These are phyloP conservation scores for Jamesozyma rosinii DNA, from an alignment of 805 yeast genomes.

Conservation along the genomic window DNA sequence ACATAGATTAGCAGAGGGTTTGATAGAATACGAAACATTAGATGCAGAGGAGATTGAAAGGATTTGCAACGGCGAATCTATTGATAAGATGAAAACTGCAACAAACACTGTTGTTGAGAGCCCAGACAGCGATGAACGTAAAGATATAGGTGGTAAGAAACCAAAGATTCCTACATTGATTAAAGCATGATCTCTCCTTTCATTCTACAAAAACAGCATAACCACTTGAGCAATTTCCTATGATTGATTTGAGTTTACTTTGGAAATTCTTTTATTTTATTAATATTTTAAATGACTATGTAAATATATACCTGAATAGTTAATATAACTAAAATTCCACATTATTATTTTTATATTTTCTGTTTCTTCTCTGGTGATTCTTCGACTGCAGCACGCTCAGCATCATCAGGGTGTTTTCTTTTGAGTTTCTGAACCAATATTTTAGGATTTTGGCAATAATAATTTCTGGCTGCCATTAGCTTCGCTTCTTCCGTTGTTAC, in stretches of 20 bases:
- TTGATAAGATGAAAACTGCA: conserved; percentile 57
- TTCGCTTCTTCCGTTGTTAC: conserved; percentile 56
- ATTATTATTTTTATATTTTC: conserved; percentile 1
- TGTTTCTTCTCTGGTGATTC: conserved; percentile 11
- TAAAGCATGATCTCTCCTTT: conserved; percentile 15
- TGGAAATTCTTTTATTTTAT: background rate
- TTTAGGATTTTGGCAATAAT: conserved; percentile 52
- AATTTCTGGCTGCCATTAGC: conserved; percentile 52
- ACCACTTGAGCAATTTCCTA: background rate
- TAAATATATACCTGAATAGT: conserved; percentile 3
- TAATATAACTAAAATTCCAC: background rate
- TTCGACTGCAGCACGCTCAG: conserved; percentile 1
- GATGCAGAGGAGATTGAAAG: conserved; percentile 84
- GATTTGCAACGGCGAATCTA: conserved; percentile 69
- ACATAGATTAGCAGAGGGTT: conserved; percentile 82
- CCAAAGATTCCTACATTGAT: conserved; percentile 27
- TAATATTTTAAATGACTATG: conserved; percentile 3
- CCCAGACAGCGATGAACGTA: conserved; percentile 39
- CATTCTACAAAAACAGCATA: background rate
- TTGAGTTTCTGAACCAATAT: conserved; percentile 44
- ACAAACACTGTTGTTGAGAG: conserved; percentile 69
- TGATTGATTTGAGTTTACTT: background rate
- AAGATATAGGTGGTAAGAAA: conserved; percentile 29
- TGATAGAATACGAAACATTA: conserved; percentile 89
- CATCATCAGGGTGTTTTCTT: conserved; percentile 31